These are phyloP conservation scores for Trifolium fragiferum DNA, from an alignment of 306 rosid genomes.

Conservation along the genomic window DNA sequence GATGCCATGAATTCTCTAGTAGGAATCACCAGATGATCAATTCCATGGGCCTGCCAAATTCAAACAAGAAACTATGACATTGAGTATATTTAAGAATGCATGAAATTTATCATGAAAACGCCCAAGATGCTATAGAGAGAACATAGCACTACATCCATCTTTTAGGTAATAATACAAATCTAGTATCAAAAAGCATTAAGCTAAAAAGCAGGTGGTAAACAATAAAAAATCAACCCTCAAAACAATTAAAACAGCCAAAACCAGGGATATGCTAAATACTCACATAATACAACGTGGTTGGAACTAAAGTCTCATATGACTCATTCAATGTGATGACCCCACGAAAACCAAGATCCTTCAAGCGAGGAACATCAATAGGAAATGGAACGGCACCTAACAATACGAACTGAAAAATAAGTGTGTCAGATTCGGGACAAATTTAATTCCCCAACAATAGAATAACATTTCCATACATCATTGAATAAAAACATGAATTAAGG, in stretches of 20 bases:
- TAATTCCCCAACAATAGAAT: conserved; percentile 33
- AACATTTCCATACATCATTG: conserved; percentile 15
- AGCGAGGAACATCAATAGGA: conserved; percentile 81
- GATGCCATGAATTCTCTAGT: too few relatives aligned
- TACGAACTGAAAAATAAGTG: conserved; percentile 71
- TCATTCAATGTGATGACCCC: conserved; percentile 95
- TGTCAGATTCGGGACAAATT: conserved; percentile 44
- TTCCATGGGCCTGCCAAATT: conserved; percentile 73
- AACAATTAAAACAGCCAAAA: neutral
- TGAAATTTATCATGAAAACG: neutral
- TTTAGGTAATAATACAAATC: conserved; percentile 11
- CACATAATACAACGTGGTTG: conserved; percentile 79
- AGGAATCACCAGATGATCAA: conserved; percentile 92
- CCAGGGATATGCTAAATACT: conserved; percentile 40
- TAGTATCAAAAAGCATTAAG: neutral
- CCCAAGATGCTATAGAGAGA: neutral
- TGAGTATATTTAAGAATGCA: neutral
- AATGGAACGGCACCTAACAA: conserved; percentile 98
- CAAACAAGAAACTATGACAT: conserved; percentile 18
- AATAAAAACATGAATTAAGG: conserved; percentile 12
- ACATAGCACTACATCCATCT: neutral
- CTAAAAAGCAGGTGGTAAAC: neutral
- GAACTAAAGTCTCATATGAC: conserved; percentile 94
- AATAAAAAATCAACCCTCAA: conserved; percentile 18
- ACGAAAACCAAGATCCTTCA: conserved; percentile 83